Conservation (phyloP, 495 filamentous ascomycete genomes). For the Bryoglossum gracile region DNA sequence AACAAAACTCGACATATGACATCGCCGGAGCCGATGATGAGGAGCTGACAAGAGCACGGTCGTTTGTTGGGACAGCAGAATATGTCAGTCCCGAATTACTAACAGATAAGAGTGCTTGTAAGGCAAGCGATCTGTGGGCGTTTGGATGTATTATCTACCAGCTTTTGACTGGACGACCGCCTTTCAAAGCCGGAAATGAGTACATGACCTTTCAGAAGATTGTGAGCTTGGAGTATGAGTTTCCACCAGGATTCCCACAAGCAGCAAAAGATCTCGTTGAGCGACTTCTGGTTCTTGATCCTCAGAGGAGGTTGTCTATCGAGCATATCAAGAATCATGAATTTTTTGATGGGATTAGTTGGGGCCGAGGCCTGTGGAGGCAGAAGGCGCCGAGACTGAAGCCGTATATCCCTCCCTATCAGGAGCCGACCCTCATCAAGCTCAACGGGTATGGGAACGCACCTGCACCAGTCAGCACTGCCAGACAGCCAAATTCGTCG, state of each 20-base stretch:
- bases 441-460: constrained; percentile 53
- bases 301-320: constrained; percentile 76
- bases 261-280: constrained; percentile 90
- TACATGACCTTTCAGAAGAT: constrained; percentile 99
- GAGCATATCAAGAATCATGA: constrained; percentile 97
- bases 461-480: constrained; percentile 44
- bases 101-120: constrained; percentile 93
- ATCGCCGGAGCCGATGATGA: constrained; percentile 37
- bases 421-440: constrained; percentile 70
- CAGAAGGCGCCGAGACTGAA: constrained; percentile 85
- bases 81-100: constrained; percentile 96
- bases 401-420: constrained; percentile 71
- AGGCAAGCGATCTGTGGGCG: constrained; percentile 96
- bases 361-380: constrained; percentile 83
- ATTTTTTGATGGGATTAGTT: constrained; percentile 88
- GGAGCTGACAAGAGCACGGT: constrained; percentile 72
- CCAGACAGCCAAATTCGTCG: constrained; percentile 32
- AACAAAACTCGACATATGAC: constrained; percentile 11
- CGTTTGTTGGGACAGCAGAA: constrained; percentile 97
- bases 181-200: constrained; percentile 96
- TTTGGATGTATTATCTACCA: constrained; percentile 99
- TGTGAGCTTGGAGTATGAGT: constrained; percentile 86
- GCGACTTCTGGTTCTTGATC: constrained; percentile 84
- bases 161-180: constrained; percentile 83
- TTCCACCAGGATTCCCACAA: constrained; percentile 81